These are phyloP conservation scores for Ormosia emarginata DNA, from an alignment of 306 rosid genomes.

Conservation along the genomic window DNA sequence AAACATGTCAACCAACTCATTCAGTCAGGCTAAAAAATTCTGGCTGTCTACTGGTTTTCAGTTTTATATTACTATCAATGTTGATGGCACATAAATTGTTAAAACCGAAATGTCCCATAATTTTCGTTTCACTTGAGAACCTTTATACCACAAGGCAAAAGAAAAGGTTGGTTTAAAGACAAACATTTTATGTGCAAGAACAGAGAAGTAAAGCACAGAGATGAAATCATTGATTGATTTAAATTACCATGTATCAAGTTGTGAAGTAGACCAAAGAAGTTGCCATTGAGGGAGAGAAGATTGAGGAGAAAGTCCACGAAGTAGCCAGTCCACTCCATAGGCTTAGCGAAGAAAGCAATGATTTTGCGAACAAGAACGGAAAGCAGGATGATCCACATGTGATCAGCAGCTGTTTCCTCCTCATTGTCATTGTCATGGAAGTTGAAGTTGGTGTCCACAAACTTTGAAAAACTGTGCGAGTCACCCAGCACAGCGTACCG, in stretches of 20 bases:
- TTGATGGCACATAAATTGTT: neutral
- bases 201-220: neutral
- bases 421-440: neutral
- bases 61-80: neutral
- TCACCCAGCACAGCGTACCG: slow-evolving; percentile 31
- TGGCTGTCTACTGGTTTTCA: too few species aligned
- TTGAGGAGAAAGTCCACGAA: slow-evolving; percentile 63
- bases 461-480: slow-evolving; percentile 22
- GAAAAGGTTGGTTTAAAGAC: neutral
- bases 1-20: too few species aligned
- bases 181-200: neutral
- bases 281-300: slow-evolving; percentile 57
- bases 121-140: too few species aligned
- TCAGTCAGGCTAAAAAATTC: too few species aligned
- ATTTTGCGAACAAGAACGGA: slow-evolving; percentile 54
- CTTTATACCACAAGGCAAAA: too few species aligned
- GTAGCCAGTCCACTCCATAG: slow-evolving; percentile 62
- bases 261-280: slow-evolving; percentile 45
- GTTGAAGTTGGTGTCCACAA: slow-evolving; percentile 30
- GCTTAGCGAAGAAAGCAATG: slow-evolving; percentile 47
- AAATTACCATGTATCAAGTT: slow-evolving; percentile 46
- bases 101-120: too few species aligned
- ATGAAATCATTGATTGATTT: neutral
- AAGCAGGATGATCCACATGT: slow-evolving; percentile 58
- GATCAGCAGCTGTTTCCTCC: slow-evolving; percentile 1